Conservation (phyloP, 2,329 filamentous ascomycete species). For the Hortaea sp. region DNA sequence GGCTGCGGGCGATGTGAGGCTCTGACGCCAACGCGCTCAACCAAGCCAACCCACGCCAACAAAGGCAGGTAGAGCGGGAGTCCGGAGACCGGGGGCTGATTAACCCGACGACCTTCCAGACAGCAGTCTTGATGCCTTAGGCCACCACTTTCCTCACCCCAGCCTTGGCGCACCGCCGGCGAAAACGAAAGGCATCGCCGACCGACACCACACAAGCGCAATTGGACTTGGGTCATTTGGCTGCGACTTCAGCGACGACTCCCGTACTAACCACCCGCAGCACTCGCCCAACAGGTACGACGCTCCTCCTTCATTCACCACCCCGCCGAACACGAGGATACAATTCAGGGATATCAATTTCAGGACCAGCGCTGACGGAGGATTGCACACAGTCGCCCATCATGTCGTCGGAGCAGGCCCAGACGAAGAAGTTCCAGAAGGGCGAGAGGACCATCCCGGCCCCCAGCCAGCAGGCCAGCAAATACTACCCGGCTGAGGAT, state of each 20-base stretch:
- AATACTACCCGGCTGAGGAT: constrained; percentile 98
- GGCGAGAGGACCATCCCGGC: constrained; percentile 85
- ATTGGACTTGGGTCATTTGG: neutral
- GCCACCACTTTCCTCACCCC: neutral
- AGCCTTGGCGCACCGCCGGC: neutral
- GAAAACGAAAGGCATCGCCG: neutral
- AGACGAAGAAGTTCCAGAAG: constrained; percentile 96
- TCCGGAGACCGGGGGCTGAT: too few relatives aligned
- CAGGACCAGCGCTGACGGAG: too few relatives aligned
- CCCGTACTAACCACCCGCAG: neutral
- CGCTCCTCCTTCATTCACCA: neutral
- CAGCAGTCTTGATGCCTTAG: too few relatives aligned
- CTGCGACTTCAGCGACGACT: neutral
- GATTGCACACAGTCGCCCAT: constrained; percentile 11
- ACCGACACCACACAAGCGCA: neutral
- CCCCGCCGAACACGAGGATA: too few relatives aligned
- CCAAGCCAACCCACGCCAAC: too few relatives aligned
- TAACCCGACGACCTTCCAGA: too few relatives aligned
- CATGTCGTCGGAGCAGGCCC: constrained; percentile 21
- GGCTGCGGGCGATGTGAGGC: too few relatives aligned
- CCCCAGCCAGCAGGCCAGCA: constrained; percentile 84
- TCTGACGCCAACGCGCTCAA: too few relatives aligned
- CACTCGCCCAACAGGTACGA: neutral
- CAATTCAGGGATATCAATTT: too few relatives aligned
- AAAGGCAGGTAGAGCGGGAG: too few relatives aligned